Percentiles rank a stretch among this genome's conserved stretches.
Conservation (phyloP, 1,284 basidiomycete genomes). For the Earliella scabrosa region DNA sequence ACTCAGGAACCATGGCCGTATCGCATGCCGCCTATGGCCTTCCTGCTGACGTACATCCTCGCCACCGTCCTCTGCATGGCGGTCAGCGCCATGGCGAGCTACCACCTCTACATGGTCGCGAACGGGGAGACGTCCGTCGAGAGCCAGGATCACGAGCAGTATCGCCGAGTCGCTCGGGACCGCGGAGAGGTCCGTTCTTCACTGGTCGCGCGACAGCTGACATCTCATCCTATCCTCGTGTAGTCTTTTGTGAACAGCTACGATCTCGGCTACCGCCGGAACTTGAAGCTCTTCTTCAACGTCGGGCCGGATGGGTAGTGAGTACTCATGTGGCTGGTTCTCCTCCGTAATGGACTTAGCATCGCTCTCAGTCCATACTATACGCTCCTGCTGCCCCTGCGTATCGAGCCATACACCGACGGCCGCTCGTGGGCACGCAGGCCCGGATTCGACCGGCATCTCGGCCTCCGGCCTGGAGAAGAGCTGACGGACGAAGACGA, state of each 20-base stretch:
- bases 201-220: not conserved
- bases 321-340: constrained; percentile 35
- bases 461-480: constrained; percentile 64
- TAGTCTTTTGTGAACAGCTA: constrained; percentile 90
- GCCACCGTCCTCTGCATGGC: constrained; percentile 77
- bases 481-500: constrained; percentile 77
- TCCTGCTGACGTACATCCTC: constrained; percentile 81
- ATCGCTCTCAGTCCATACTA: constrained; percentile 58
- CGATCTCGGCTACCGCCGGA: constrained; percentile 80
- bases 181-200: constrained; percentile 65
- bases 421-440: constrained; percentile 83
- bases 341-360: not conserved
- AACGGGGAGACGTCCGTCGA: constrained; percentile 93
- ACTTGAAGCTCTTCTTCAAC: constrained; percentile 91
- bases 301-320: constrained; percentile 82
- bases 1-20: constrained; percentile 60
- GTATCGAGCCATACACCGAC: constrained; percentile 83
- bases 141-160: constrained; percentile 85
- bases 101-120: constrained; percentile 80
- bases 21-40: constrained; percentile 69
- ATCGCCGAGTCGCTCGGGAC: constrained; percentile 69
- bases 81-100: constrained; percentile 79
- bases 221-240: not conserved
- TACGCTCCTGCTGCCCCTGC: constrained; percentile 83
- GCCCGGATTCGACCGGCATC: constrained; percentile 62